These are phyloP conservation scores for Dalbergia oliveri DNA, from an alignment of 306 rosid species.

Conservation along the genomic window DNA sequence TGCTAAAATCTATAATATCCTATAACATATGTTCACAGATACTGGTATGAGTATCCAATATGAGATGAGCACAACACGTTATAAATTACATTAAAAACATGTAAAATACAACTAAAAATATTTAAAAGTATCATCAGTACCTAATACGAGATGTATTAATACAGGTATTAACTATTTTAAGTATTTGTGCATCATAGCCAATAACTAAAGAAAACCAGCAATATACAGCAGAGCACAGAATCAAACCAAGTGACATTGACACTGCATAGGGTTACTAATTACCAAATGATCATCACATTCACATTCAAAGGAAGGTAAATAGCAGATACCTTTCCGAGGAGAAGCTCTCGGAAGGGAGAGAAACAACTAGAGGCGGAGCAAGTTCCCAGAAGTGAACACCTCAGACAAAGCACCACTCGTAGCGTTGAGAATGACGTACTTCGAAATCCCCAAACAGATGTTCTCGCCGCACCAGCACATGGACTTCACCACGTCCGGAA, in stretches of 20 bases:
- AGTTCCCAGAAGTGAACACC: conserved; percentile 90
- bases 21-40: not conserved
- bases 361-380: conserved; percentile 91
- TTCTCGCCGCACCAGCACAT: conserved; percentile 98
- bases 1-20: not conserved
- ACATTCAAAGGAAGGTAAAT: conserved; percentile 25
- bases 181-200: too few relatives aligned
- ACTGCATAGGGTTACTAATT: not conserved
- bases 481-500: conserved; percentile 89
- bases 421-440: conserved; percentile 83
- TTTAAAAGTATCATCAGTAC: too few relatives aligned
- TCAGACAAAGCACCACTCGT: conserved; percentile 81
- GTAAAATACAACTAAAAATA: too few relatives aligned
- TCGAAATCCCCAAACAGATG: conserved; percentile 83
- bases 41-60: too few relatives aligned
- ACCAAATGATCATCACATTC: not conserved
- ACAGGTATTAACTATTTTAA: too few relatives aligned
- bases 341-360: conserved; percentile 95
- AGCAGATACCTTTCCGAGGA: conserved; percentile 97
- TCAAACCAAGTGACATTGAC: not conserved
- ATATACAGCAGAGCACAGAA: not conserved
- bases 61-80: too few relatives aligned
- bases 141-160: too few relatives aligned
- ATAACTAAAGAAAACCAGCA: conserved; percentile 23
- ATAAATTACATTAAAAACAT: too few relatives aligned